phyloP scores from a whole-genome alignment of 1,284 basidiomycete species.

The Calocybe gambosa region DNA sequence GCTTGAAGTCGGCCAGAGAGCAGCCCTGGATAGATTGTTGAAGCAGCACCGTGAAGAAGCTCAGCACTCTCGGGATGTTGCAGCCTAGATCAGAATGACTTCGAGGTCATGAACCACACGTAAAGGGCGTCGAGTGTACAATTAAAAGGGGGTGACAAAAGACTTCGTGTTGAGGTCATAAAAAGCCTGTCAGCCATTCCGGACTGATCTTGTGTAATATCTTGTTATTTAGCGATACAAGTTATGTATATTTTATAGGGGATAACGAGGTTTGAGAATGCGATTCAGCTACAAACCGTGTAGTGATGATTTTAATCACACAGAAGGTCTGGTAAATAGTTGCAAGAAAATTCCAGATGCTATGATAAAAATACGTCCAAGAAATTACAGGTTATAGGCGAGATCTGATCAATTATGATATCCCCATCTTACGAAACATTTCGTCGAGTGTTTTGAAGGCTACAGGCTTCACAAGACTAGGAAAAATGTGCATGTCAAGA shows the following conservation, averaged over 20 bases:
- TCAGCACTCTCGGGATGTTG: constrained; percentile 1
- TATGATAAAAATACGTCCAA: background rate
- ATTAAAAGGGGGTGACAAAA: constrained; percentile 15
- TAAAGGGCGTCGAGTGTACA: constrained; percentile 4
- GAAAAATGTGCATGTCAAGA: background rate
- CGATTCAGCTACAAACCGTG: constrained; percentile 6
- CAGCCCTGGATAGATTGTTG: constrained; percentile 78
- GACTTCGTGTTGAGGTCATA: background rate
- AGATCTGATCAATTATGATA: too few relatives aligned
- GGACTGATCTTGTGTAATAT: too few relatives aligned
- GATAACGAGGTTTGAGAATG: background rate
- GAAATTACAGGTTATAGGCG: background rate
- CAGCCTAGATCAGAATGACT: background rate
- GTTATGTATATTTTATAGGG: too few relatives aligned
- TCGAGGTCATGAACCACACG: background rate
- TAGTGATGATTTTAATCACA: background rate
- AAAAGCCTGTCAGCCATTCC: too few relatives aligned
- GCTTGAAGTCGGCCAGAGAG: constrained; percentile 83
- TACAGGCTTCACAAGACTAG: constrained; percentile 86
- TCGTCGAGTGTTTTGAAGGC: constrained; percentile 84
- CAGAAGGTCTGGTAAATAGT: background rate
- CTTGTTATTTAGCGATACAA: too few relatives aligned
- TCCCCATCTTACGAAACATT: constrained; percentile 75
- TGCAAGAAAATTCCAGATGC: background rate
- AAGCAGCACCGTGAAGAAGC: constrained; percentile 63